A percentile compares a stretch with the other conserved stretches of the same genome.
phyloP scores from a whole-genome alignment of 495 filamentous ascomycete genomes.

The Aspergillus sparsus region DNA sequence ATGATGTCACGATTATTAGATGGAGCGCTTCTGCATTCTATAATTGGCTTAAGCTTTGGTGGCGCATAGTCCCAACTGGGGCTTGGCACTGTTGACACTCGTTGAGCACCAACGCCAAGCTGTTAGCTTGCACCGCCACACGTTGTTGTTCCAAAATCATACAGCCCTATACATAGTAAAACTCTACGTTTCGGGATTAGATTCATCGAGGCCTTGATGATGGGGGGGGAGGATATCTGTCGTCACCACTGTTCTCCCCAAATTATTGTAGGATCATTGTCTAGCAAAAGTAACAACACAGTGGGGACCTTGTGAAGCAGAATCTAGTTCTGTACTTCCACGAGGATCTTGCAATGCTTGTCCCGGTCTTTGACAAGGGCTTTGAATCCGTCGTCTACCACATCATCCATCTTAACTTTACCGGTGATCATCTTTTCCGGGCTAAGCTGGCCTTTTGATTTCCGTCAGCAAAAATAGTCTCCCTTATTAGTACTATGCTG shows the following conservation, averaged over 20 bases:
- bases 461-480: too few relatives aligned
- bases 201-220: too few relatives aligned
- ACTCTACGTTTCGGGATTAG: too few relatives aligned
- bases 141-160: neutral
- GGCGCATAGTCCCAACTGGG: neutral
- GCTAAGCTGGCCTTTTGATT: conserved; percentile 45
- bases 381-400: conserved; percentile 60
- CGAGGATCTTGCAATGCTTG: conserved; percentile 47
- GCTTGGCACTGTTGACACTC: neutral
- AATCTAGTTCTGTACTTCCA: conserved; percentile 18
- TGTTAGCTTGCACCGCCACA: neutral
- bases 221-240: too few relatives aligned
- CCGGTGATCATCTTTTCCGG: conserved; percentile 60
- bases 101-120: neutral
- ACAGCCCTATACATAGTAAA: conserved; percentile 10
- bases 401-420: conserved; percentile 52
- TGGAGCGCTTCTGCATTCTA: neutral
- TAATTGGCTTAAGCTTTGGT: neutral
- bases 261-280: too few relatives aligned
- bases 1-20: conserved; percentile 11
- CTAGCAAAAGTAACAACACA: too few relatives aligned
- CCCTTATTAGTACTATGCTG: too few relatives aligned
- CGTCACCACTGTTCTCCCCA: neutral
- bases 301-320: neutral
- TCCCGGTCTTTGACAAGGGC: conserved; percentile 57